Evolutionary conservation across 192 early-diverging fungal species (phyloP), one percentile per base, ranked within the genome.

Genomic region (Gaertneriomyces sp.): DNA sequence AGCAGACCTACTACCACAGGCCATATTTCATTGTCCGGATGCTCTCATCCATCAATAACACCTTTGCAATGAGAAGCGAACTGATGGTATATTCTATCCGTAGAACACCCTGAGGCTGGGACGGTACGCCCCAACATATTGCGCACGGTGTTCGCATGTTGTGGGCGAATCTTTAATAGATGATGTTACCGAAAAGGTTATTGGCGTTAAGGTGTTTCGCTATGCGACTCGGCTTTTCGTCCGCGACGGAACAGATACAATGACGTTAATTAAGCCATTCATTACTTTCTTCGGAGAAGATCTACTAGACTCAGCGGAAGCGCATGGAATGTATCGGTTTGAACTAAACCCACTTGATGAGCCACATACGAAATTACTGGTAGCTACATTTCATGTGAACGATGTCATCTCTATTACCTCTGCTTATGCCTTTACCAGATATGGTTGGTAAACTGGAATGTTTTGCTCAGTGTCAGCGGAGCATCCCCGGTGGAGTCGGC

Each of bases 261-360:
- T 64, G 45, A 17, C 12, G 39, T 14, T 42, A 45, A 39, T 16
- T 53, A 53, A 16, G 5, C 51, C 52, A 38, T 47, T 60, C 60
- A 16, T 62, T 25, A 16, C 65, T 6, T 76, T 58, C 41, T 73
- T 79, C 49, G 68, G 62, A 19, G 54, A 79, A 41, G 68, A 73
- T 12, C 33, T 79, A 10, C 25, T 66, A 12, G 77, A 79, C 17
- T 43, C 66, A 20, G 67, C 77, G 11, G 58, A 71, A 25, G 66
- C 74, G 12, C 70, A 79, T 63, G 77, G 74, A 50, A 61, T 58
- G 14, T 74, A 69, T 41, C 68, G 67, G 55, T 79, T 75, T 58
- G 47, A 42, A 20, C 12, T 42, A 33, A 39, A 42, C 19, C 5
- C 47, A 4, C 49, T 40, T 2, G 61, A 47, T 12, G 50, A 42